Evolutionary conservation across 73 alveolate genomes (phyloP).

Genomic region (Loxodes magnus): DNA sequence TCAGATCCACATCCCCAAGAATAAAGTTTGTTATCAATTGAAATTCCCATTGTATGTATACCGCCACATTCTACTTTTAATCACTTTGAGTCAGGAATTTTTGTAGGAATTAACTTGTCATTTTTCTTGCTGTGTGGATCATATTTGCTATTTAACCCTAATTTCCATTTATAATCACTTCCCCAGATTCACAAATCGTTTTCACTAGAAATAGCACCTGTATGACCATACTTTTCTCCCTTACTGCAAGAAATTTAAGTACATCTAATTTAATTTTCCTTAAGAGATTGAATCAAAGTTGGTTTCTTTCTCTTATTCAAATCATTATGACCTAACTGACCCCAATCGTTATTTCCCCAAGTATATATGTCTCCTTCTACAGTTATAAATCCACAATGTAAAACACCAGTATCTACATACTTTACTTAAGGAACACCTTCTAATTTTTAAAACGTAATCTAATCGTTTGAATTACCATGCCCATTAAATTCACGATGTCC

Average conservation of each 20-base stretch:
- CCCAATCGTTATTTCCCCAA: slow-evolving; percentile 39
- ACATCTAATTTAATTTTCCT: slow-evolving; percentile 5
- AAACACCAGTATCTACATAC: neutral
- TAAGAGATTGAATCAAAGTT: slow-evolving; percentile 11
- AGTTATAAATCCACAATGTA: slow-evolving; percentile 14
- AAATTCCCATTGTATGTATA: slow-evolving; percentile 33
- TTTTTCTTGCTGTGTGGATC: slow-evolving; percentile 44
- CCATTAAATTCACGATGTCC: neutral
- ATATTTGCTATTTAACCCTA: slow-evolving; percentile 26
- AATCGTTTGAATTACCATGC: neutral
- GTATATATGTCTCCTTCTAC: slow-evolving; percentile 32
- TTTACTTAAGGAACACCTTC: neutral
- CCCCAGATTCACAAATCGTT: slow-evolving; percentile 60
- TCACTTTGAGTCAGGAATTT: slow-evolving; percentile 10
- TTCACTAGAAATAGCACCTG: slow-evolving; percentile 32
- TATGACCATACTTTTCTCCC: slow-evolving; percentile 60
- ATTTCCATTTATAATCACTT: slow-evolving; percentile 58
- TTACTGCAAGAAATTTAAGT: slow-evolving; percentile 56
- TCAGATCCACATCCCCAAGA: slow-evolving; percentile 76
- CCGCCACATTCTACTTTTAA: slow-evolving; percentile 42
- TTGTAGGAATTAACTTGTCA: slow-evolving; percentile 13
- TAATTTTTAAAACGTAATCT: neutral
- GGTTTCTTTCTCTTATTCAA: neutral
- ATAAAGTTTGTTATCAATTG: slow-evolving; percentile 21
- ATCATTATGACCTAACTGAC: slow-evolving; percentile 25